These are phyloP conservation scores for Begonia loranthoides DNA, from an alignment of 306 rosid genomes.

Conservation along the genomic window DNA sequence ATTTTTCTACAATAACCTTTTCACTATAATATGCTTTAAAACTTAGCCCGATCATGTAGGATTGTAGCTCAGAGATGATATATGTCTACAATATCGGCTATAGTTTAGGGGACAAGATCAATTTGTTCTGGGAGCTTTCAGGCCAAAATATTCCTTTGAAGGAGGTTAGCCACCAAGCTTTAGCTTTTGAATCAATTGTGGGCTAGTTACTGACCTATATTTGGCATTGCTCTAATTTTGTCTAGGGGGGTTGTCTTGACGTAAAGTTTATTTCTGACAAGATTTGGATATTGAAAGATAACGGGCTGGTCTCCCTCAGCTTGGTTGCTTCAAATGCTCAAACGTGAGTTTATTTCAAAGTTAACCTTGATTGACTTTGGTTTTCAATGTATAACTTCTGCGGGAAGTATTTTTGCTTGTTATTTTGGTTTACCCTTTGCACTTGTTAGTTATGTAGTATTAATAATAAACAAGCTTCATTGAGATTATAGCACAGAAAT, in stretches of 20 bases:
- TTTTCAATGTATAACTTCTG: no score
- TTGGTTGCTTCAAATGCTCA: constrained; percentile 23
- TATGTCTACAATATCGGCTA: constrained; percentile 36
- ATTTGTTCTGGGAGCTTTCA: constrained; percentile 45
- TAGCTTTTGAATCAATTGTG: constrained; percentile 3
- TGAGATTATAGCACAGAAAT: no score
- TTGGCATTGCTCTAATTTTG: constrained; percentile 20
- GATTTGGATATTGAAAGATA: constrained; percentile 80
- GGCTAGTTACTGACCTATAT: constrained; percentile 11
- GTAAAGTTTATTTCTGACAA: constrained; percentile 54
- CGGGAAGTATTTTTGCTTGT: no score
- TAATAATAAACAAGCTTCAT: no score
- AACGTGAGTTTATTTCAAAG: constrained; percentile 25
- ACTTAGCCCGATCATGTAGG: constrained; percentile 26
- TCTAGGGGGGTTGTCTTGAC: constrained; percentile 75
- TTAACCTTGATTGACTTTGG: no score
- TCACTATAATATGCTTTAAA: no score
- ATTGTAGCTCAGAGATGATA: constrained; percentile 39
- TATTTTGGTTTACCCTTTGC: no score
- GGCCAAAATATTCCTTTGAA: constrained; percentile 42
- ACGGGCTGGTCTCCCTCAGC: constrained; percentile 44
- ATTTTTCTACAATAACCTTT: no score
- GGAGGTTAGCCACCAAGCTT: constrained; percentile 33
- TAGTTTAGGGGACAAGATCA: constrained; percentile 41
- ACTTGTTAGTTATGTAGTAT: no score